A percentile compares a stretch with the other conserved stretches of the same genome.
phyloP scores from a whole-genome alignment of 73 alveolate species.

The Paramecium tetraurelia region DNA sequence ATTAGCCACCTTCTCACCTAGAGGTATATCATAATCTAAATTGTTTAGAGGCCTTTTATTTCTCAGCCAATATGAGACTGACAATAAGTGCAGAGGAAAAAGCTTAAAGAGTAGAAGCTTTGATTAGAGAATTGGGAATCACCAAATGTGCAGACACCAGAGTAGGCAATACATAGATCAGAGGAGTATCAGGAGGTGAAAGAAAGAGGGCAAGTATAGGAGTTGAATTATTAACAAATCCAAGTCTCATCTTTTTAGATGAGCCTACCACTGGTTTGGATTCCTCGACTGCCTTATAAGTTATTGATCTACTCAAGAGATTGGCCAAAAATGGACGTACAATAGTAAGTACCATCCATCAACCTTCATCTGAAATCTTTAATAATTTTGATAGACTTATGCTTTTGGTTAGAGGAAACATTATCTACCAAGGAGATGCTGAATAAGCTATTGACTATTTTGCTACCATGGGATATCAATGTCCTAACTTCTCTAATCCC shows the following conservation, averaged over 20 bases:
- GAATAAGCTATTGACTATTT: slow-evolving; percentile 69
- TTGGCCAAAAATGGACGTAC: slow-evolving; percentile 76
- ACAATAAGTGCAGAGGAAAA: slow-evolving; percentile 60
- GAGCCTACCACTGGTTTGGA: slow-evolving; percentile 93
- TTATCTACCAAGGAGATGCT: slow-evolving; percentile 78
- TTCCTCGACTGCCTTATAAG: slow-evolving; percentile 78
- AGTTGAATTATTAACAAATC: slow-evolving; percentile 84
- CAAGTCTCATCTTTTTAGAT: slow-evolving; percentile 81
- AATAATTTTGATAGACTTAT: slow-evolving; percentile 76
- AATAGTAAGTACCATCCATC: slow-evolving; percentile 80
- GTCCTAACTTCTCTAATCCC: slow-evolving; percentile 82
- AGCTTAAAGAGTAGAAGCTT: slow-evolving; percentile 66
- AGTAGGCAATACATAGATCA: slow-evolving; percentile 75
- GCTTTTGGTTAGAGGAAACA: slow-evolving; percentile 77
- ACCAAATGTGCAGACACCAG: slow-evolving; percentile 79
- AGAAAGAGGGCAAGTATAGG: slow-evolving; percentile 87
- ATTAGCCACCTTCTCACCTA: slow-evolving; percentile 66
- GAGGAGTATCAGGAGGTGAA: slow-evolving; percentile 93
- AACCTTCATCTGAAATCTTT: slow-evolving; percentile 83
- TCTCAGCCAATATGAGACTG: slow-evolving; percentile 73
- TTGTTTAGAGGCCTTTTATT: slow-evolving; percentile 62
- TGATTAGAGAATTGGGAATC: slow-evolving; percentile 74
- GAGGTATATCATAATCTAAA: slow-evolving; percentile 42
- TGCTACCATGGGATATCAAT: slow-evolving; percentile 67
- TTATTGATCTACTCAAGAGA: slow-evolving; percentile 67